Percentiles rank a stretch among this genome's conserved stretches.
Conservation (phyloP, 1,139 yeast species). For the Williopsis jadinii region DNA sequence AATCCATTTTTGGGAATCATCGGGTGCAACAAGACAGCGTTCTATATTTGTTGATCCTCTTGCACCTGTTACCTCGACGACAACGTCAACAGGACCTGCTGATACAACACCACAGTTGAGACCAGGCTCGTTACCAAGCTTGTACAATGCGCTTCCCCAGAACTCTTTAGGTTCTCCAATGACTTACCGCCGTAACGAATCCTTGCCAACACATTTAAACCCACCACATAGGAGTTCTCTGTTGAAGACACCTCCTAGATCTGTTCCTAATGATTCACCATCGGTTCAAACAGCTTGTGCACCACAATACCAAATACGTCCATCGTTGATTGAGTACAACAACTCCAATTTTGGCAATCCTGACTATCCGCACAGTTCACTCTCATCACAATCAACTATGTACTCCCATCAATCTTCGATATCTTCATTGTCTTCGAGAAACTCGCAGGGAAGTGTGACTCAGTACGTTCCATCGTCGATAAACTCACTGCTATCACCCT, state of each 20-base stretch:
- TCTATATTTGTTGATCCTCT: constrained; percentile 22
- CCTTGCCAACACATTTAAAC: not conserved
- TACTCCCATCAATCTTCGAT: constrained; percentile 20
- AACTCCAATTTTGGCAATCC: constrained; percentile 1
- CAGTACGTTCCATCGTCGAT: constrained; percentile 1
- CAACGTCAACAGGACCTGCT: constrained; percentile 2
- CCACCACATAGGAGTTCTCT: not conserved
- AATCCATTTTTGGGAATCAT: constrained; percentile 20
- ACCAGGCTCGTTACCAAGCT: not conserved
- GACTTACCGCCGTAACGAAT: not conserved
- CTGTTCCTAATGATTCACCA: constrained; percentile 16
- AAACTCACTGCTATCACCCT: not conserved
- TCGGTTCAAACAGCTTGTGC: constrained; percentile 18
- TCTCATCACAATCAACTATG: constrained; percentile 18
- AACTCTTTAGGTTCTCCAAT: not conserved
- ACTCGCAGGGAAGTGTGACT: constrained; percentile 12
- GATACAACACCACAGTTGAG: not conserved
- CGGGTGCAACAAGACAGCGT: constrained; percentile 17
- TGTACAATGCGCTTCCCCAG: not conserved
- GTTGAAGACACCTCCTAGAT: constrained; percentile 14
- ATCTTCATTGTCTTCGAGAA: constrained; percentile 19
- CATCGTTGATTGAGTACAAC: constrained; percentile 38
- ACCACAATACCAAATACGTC: constrained; percentile 32
- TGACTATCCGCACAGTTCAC: constrained; percentile 11
- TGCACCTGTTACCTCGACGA: constrained; percentile 1